A percentile compares a stretch with the other conserved stretches of the same genome.
phyloP scores from a whole-genome alignment of 805 yeast species.

The Candida maesae region DNA sequence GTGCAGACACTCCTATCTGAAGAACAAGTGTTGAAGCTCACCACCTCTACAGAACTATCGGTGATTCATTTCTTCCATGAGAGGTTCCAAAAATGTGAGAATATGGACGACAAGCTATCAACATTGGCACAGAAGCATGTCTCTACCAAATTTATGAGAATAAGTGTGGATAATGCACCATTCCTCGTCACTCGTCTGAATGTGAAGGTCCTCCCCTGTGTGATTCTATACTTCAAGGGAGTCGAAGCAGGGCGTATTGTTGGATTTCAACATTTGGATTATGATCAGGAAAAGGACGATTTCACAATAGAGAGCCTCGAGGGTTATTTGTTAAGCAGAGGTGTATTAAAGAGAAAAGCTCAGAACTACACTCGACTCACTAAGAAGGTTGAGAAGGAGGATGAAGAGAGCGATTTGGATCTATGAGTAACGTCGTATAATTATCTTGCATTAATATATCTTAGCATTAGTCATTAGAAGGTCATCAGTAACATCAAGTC shows the following conservation, averaged over 20 bases:
- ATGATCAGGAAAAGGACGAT: constrained; percentile 38
- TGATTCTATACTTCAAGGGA: constrained; percentile 58
- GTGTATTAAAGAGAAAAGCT: constrained; percentile 29
- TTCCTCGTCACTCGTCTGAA: constrained; percentile 62
- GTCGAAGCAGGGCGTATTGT: constrained; percentile 55
- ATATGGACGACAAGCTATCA: constrained; percentile 49
- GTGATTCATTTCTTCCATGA: constrained; percentile 66
- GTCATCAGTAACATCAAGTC: too few species aligned
- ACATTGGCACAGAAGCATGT: constrained; percentile 56
- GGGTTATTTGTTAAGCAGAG: constrained; percentile 30
- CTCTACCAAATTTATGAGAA: constrained; percentile 46
- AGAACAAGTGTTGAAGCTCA: constrained; percentile 49
- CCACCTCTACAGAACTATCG: constrained; percentile 38
- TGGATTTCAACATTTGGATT: constrained; percentile 64
- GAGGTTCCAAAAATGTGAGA: constrained; percentile 54
- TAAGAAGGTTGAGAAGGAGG: constrained; percentile 19
- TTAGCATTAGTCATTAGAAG: not conserved
- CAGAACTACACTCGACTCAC: constrained; percentile 26
- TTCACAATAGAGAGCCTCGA: constrained; percentile 51
- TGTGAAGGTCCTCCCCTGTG: constrained; percentile 69
- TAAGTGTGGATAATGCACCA: constrained; percentile 65
- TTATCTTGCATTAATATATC: too few species aligned
- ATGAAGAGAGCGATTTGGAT: constrained; percentile 38
- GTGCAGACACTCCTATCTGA: constrained; percentile 45
- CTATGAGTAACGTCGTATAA: constrained; percentile 11